phyloP scores from a whole-genome alignment of 2,329 filamentous ascomycete species.

The Drechmeria coniospora region DNA sequence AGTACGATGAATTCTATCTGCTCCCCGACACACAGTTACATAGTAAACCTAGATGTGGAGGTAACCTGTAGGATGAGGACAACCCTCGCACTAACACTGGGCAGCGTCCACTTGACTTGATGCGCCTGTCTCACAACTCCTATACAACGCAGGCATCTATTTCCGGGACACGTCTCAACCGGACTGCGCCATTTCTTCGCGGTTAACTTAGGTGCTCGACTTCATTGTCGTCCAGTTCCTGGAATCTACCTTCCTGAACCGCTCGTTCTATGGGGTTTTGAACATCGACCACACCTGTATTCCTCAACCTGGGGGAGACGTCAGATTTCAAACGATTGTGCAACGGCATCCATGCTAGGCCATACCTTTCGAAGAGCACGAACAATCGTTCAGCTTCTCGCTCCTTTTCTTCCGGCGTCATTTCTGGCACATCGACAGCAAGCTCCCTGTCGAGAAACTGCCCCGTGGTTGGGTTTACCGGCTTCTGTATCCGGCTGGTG shows the following conservation, averaged over 20 bases:
- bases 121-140: no score
- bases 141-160: neutral
- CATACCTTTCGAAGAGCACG: conserved; percentile 72
- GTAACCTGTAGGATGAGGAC: no score
- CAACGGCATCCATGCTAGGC: neutral
- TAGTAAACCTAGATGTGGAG: no score
- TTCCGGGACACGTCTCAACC: neutral
- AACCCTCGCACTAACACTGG: no score
- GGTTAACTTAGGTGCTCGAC: conserved; percentile 24
- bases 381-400: conserved; percentile 80
- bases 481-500: conserved; percentile 16
- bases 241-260: conserved; percentile 51
- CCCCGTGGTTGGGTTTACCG: conserved; percentile 74
- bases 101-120: no score
- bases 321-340: conserved; percentile 3
- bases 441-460: conserved; percentile 60
- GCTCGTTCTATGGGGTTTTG: conserved; percentile 66
- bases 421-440: conserved; percentile 44
- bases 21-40: no score
- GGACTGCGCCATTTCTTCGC: neutral
- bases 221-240: conserved; percentile 47
- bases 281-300: conserved; percentile 61
- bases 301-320: conserved; percentile 36
- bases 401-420: conserved; percentile 87
- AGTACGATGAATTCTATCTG: no score